phyloP scores from a whole-genome alignment of 805 yeast species.

The Schizosaccharomyces osmophilus region DNA sequence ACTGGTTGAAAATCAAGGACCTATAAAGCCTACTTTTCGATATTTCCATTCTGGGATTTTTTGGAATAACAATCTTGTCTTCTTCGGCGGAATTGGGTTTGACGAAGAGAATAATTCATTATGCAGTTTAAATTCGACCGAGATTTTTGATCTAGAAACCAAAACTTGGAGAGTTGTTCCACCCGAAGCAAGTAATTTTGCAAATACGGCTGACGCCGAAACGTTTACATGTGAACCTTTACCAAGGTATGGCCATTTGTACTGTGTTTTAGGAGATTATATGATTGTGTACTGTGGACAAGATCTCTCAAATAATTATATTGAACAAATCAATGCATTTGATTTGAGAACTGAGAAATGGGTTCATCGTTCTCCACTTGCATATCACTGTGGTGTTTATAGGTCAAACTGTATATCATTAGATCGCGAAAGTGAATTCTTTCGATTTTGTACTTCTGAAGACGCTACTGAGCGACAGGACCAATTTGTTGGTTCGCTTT shows the following conservation, averaged over 20 bases:
- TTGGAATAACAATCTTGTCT: not conserved
- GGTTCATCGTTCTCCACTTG: not conserved
- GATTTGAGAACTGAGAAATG: conserved; percentile 2
- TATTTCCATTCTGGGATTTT: not conserved
- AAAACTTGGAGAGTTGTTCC: not conserved
- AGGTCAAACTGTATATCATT: conserved; percentile 1
- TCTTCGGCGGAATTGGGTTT: conserved; percentile 1
- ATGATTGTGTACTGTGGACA: conserved; percentile 8
- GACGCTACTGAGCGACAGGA: not conserved
- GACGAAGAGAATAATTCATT: not conserved
- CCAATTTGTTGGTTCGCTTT: not conserved
- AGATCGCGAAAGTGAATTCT: not conserved
- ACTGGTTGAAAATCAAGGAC: not conserved
- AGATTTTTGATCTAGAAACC: not conserved
- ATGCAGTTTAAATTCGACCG: not conserved
- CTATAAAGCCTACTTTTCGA: not conserved
- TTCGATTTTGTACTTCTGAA: not conserved
- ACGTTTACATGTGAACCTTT: not conserved
- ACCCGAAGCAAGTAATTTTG: not conserved
- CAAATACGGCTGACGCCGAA: not conserved
- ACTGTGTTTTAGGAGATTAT: conserved; percentile 4
- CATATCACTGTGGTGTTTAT: not conserved
- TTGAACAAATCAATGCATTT: conserved; percentile 4
- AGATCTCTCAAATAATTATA: conserved; percentile 5
- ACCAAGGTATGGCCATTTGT: conserved; percentile 6